Base-by-base conservation (phyloP, 768 basidiomycete species). In the Chalciporus piperatus region DNA sequence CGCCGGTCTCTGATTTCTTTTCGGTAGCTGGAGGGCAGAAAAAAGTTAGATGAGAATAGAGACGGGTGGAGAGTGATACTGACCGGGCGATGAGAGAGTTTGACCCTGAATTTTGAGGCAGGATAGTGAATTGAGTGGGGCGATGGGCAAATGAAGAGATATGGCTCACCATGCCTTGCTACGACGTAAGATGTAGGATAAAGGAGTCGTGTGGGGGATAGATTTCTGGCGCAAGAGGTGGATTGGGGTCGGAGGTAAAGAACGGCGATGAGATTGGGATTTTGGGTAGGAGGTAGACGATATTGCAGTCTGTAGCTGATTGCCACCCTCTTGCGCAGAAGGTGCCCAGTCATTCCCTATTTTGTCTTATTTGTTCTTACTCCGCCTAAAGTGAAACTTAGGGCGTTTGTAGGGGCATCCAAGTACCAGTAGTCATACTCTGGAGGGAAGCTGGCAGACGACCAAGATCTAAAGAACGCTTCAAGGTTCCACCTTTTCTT, bases 51-150 rank as follows among this genome's bases (percentile, higher is more conserved):
- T 35, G 25, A 43, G 30, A 10, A 54, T 50, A 27, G 46, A 38
- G 19, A 39, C 39, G 45, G 47, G 45, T 44, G 30, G 37, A 54
- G 33, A 22, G 38, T 11, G 43, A 40, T 33, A 74, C 81, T 59
- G 57, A 89, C 89, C 82, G 64, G 91, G 91, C 41, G 81, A 76
- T 55, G 88, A 90, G 42, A 93, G 83, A 4, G 87, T 92, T 83
- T 93, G 91, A 68, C 91, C 91, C 91, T 91, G 39, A 50, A 64
- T 47, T 41, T 50, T 52, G 38, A 32, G 3, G 12, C 27, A 9
- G 8, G 25, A 44, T 28, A 7, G 41, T 60, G 48, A 57, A 44
- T 45, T 50, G 45, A 35, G 33, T 39, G 39, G 40, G n/a, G 4
- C 14, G 28, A 52, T 33, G 47, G 41, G 44, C 41, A 51, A 22